These are phyloP conservation scores for Hymenoscyphus linearis DNA, from an alignment of 2,329 filamentous ascomycete genomes.

Conservation along the genomic window DNA sequence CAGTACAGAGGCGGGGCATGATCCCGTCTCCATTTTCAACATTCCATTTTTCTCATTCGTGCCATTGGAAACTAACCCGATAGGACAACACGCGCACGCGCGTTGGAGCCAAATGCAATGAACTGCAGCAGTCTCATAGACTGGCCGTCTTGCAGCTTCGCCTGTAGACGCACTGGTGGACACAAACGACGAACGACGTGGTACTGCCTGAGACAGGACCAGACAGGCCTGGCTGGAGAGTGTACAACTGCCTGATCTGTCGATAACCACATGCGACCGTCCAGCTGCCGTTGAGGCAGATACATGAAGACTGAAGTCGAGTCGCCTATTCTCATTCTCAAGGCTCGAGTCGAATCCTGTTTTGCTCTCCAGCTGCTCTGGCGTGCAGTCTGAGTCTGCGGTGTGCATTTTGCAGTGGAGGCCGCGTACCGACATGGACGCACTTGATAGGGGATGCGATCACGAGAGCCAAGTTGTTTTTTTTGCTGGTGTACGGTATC, in stretches of 20 bases:
- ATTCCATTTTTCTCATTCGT: background rate
- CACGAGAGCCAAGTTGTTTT: background rate
- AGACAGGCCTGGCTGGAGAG: background rate
- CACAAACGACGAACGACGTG: background rate
- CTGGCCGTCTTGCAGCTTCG: background rate
- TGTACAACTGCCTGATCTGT: constrained; percentile 1
- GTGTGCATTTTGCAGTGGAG: background rate
- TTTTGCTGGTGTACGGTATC: background rate
- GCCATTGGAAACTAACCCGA: background rate
- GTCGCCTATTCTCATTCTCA: too few species aligned
- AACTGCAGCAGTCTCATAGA: background rate
- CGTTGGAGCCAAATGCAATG: background rate
- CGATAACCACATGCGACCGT: background rate
- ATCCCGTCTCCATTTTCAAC: background rate
- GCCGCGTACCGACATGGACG: background rate
- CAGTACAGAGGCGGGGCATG: background rate
- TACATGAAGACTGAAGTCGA: background rate
- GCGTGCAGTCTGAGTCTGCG: background rate
- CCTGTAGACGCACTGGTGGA: background rate
- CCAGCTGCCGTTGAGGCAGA: background rate
- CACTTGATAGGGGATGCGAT: background rate
- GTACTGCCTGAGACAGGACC: background rate
- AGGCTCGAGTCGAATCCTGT: background rate
- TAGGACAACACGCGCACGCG: background rate
- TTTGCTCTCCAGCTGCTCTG: background rate